Evolutionary conservation across 331 rosid species (phyloP), one percentile per base, ranked within the genome.

Genomic region (Stylosanthes scabra): DNA sequence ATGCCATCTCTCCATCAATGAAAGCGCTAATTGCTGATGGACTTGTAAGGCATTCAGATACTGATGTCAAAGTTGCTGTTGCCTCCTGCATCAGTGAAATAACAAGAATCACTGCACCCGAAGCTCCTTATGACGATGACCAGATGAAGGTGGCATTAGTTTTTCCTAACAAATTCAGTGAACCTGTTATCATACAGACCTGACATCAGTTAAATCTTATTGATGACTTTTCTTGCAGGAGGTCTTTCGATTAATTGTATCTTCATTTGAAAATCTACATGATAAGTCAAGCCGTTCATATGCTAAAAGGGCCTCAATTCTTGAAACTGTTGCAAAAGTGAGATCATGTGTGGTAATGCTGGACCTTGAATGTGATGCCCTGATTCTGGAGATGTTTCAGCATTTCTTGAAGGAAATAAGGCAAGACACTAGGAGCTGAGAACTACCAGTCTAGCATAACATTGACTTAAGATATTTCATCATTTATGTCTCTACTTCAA

Each of bases 21-120:
- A 88, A 83, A 57, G 97, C 97, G 67, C 75, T 94, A 88, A 79
- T 90, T 74, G 66, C 82, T 8, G 87, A 83, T 5, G 66, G 68
- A 52, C 93, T 94, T 34, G 63, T 94, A 39, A 84, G 81, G 77
- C 99, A 91, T 79, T 41, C 96, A 11, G 78, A 94, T 79, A 59
- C 74, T 68, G 97, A 94, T 80, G 97, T 94, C 42, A 86, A 87
- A 80, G 97, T 90, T 74, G 85, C 97, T 16, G 93, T 94, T 80
- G 97, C 99, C 25, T 83, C 97, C 44, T 94, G 97, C 84, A 87
- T 91, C 63, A 91, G 97, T 58, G 97, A 94, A 83, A 90, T 94
- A 70, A 94, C 99, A 49, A 90, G 99, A 81, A 94, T 94, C 68
- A 91, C 91, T 54, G 99, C 99, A 49, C 97, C 99, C 41, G 99